Percentiles rank a stretch among this genome's conserved stretches.
phyloP scores from a whole-genome alignment of 2,329 filamentous ascomycete genomes.

The Ophiocordyceps robertsii region DNA sequence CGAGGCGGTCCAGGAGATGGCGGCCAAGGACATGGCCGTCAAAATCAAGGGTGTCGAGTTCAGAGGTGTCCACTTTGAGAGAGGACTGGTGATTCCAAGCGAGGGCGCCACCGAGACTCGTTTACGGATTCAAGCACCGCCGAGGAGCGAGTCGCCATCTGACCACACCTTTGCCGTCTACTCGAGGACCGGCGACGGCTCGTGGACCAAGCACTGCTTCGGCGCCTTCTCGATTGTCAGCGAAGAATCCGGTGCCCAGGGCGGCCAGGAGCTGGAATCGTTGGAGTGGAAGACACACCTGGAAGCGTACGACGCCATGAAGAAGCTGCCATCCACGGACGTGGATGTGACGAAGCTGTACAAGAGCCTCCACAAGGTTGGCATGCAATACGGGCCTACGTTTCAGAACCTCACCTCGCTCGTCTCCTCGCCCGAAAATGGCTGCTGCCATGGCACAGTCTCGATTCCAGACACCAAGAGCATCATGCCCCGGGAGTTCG shows the following conservation, averaged over 20 bases:
- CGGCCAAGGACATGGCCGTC: background rate
- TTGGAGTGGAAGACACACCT: background rate
- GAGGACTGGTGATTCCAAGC: background rate
- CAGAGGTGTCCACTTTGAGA: background rate
- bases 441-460: constrained; percentile 16
- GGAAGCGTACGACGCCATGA: background rate
- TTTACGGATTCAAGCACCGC: background rate
- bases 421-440: background rate
- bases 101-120: background rate
- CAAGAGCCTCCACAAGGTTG: constrained; percentile 5
- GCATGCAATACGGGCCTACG: constrained; percentile 6
- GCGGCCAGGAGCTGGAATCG: background rate
- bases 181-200: background rate
- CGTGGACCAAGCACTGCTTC: background rate
- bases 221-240: background rate
- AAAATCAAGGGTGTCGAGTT: background rate
- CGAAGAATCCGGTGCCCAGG: background rate
- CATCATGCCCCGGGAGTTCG: background rate
- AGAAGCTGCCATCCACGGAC: background rate
- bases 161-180: background rate
- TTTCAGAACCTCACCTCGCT: constrained; percentile 6
- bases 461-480: background rate
- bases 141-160: background rate
- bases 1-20: constrained; percentile 8
- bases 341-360: constrained; percentile 5